Conservation (phyloP, 192 early-diverging fungal species). For the Powellomyces hirtus region DNA sequence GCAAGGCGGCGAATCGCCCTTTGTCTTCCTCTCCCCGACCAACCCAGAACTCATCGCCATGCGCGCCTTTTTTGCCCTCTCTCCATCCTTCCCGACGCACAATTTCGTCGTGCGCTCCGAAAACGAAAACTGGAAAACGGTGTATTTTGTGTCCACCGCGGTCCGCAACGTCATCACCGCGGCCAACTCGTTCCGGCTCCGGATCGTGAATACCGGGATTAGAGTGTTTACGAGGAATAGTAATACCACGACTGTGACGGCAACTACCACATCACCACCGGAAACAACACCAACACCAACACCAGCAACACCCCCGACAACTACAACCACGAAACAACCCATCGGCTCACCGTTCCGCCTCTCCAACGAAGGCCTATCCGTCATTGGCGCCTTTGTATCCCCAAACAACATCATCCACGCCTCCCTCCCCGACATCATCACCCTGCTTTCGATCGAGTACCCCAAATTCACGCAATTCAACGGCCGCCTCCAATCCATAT, state of each 20-base stretch:
- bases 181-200: conserved; percentile 44
- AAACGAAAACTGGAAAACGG: conserved; percentile 59
- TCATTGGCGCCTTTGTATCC: conserved; percentile 33
- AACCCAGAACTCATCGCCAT: neutral
- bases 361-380: conserved; percentile 43
- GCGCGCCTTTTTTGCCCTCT: conserved; percentile 73
- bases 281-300: too few species aligned
- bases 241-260: too few species aligned
- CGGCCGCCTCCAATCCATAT: too few species aligned
- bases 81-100: conserved; percentile 67
- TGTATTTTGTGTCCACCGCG: conserved; percentile 84
- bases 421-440: conserved; percentile 27
- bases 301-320: neutral
- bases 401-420: conserved; percentile 17
- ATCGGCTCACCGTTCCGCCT: conserved; percentile 42
- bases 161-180: conserved; percentile 72
- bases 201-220: conserved; percentile 93
- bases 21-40: conserved; percentile 58
- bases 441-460: conserved; percentile 42
- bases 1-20: conserved; percentile 72
- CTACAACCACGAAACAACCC: conserved; percentile 1
- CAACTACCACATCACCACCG: too few species aligned
- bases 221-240: conserved; percentile 70
- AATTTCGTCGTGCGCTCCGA: conserved; percentile 88
- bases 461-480: conserved; percentile 37